Conservation (phyloP, 176 grass and related monocot species). For the Stipa capillata region DNA sequence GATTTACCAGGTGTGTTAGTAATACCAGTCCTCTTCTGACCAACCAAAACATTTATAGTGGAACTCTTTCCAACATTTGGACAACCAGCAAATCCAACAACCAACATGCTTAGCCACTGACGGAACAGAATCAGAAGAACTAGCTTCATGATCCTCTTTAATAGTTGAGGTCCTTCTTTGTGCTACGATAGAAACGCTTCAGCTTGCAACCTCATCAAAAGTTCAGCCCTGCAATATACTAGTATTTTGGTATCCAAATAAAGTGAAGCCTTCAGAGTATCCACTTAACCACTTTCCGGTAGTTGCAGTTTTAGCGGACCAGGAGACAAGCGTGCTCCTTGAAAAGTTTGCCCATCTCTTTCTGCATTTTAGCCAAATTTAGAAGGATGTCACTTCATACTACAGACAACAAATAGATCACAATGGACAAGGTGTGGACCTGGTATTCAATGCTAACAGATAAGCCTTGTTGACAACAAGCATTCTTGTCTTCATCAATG, state of each 20-base stretch:
- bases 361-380: conserved; percentile 33
- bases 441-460: conserved; percentile 57
- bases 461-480: conserved; percentile 90
- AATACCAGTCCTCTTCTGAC: conserved; percentile 70
- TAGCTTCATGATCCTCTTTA: conserved; percentile 3
- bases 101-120: conserved; percentile 48
- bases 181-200: conserved; percentile 55
- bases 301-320: conserved; percentile 70
- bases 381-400: neutral
- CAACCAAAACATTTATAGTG: conserved; percentile 83
- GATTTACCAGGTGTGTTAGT: too few relatives aligned
- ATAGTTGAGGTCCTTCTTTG: conserved; percentile 6
- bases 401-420: conserved; percentile 4
- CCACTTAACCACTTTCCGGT: conserved; percentile 44
- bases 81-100: conserved; percentile 86
- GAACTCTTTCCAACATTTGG: conserved; percentile 92
- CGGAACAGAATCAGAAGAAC: conserved; percentile 34
- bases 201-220: conserved; percentile 55
- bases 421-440: conserved; percentile 11
- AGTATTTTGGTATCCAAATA: conserved; percentile 64
- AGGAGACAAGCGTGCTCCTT: conserved; percentile 54
- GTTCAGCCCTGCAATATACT: conserved; percentile 63
- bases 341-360: conserved; percentile 63
- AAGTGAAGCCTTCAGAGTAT: conserved; percentile 16
- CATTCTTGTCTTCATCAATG: conserved; percentile 77